Evolutionary conservation across 257 asterid genomes (phyloP), one percentile per base, ranked within the genome.

Genomic region (Nicotiana tabacum): DNA sequence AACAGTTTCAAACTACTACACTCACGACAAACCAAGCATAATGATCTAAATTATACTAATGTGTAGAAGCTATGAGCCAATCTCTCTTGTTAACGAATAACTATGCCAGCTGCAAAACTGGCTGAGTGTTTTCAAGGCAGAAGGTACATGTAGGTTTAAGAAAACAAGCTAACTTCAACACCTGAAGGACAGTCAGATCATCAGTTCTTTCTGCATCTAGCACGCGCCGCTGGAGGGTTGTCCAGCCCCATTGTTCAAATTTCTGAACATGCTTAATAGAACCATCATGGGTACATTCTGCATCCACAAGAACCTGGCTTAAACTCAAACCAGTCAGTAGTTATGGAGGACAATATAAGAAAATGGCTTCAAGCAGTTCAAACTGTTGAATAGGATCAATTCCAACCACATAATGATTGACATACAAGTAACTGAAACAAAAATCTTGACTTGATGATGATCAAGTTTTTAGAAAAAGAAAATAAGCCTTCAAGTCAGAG

Each of bases 251-350:
- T 76, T 93, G 95, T 86, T 94, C 96, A 84, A 92, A 96, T 86
- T 95, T 95, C 85, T 94, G 99, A 79, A 95, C 92, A 85, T 95
- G 98, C 83, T 87, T 92, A 67, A 92, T 83, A 56, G 99, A 95
- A 82, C 99, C 99, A 86, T 95, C 99, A 83, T 95, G 99, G 11
- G 98, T 95, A 87, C 99, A 95, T 87, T 95, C 99, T 86, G 98
- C 99, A 91, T 95, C 99, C 88, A 92, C 98, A 81, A 95, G 95
- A 79, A 94, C 97, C 98, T 95, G 90, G 83, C 69, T 82, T 81
- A 84, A 84, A 86, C 43, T 69, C 84, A 78, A 85, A 85, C 60
- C 84, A 80, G 88, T 84, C 57, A 60, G 81, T 24, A 69, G 15
- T 66, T 82, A 83, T 68, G 7, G 53, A 85, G 57, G 78, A 81